Conservation (phyloP, 2,329 filamentous ascomycete genomes). For the Fusarium dlaminii region DNA sequence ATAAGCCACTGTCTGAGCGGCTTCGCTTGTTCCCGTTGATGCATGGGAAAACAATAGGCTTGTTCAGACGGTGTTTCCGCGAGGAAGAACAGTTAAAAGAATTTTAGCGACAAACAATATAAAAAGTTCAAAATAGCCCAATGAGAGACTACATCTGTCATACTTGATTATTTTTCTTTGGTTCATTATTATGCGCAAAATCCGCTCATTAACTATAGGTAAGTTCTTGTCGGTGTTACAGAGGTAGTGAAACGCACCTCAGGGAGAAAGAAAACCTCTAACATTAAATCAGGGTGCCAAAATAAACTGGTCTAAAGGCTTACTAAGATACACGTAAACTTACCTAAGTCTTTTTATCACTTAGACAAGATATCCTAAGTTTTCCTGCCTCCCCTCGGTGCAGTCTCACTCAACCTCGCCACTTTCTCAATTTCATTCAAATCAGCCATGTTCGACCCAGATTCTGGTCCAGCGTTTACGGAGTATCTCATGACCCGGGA, state of each 20-base stretch:
- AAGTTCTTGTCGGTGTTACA: neutral
- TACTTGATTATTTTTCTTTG: neutral
- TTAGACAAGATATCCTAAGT: neutral
- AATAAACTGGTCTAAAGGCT: neutral
- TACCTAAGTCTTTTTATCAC: neutral
- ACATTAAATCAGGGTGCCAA: neutral
- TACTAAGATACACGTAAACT: neutral
- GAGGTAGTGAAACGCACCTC: neutral
- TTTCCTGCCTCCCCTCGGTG: neutral
- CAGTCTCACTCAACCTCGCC: neutral
- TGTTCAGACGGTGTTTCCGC: conserved; percentile 15
- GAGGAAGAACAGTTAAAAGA: neutral
- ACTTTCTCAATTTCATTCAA: neutral
- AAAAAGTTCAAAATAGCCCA: neutral
- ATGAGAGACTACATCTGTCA: neutral
- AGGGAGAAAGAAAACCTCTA: neutral
- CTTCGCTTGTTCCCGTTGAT: conserved; percentile 35
- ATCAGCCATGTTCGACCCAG: conserved; percentile 47
- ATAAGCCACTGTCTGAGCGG: conserved; percentile 16
- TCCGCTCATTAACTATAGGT: neutral
- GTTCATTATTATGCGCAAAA: neutral
- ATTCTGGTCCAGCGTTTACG: conserved; percentile 49
- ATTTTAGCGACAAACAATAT: conserved; percentile 13
- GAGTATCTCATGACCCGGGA: conserved; percentile 50
- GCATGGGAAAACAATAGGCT: neutral